Evolutionary conservation across 495 filamentous ascomycete species (phyloP), one percentile per base, ranked within the genome.

Genomic region (Xylaria longipes): DNA sequence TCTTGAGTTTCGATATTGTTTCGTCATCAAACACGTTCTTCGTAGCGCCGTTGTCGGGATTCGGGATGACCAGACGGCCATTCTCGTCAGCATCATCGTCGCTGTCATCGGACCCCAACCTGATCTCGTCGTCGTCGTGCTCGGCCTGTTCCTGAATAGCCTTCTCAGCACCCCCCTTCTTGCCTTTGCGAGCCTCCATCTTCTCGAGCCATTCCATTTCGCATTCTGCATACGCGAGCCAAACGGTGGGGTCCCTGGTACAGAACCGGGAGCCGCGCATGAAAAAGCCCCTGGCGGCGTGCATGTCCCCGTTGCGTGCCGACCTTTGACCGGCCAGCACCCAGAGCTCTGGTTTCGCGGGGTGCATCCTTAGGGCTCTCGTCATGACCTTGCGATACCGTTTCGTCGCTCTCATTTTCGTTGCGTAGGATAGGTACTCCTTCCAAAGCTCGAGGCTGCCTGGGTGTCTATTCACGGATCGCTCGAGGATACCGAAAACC

Each of bases 191-290:
- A 89, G 87, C 76, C 54, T 91, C 89, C 74, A 98, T 89, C 78
- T 94, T 94, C 27, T 88, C 89, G 54, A 98, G 83, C 83, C 95
- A 98, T 71, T 95, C 91, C 89, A 97, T 91, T 83, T 99, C 96
- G 81, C 97, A 86, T 80, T 92, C 92, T 0, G 91, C 90, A 82
- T 98, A 99, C 81, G 97, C 92, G 45, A 97, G 74, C 96, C 95
- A 98, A 45, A 98, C 75, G 15, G 83, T 80, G 71, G 84, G 86
- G 35, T 91, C 89, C 29, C 82, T 87, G 68, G 90, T 92, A 80
- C 94, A 97, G 77, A 98, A 97, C 58, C 96, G 86, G 65, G 97
- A 84, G 15, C 96, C 96, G 22, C 95, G 91, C 89, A 98, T 91
- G 76, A 95, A 97, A 69, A 91, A 93, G 12, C 75, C 82, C 39